Conservation (phyloP, 2,329 filamentous ascomycete genomes). For the Coniochaeta sp. region DNA sequence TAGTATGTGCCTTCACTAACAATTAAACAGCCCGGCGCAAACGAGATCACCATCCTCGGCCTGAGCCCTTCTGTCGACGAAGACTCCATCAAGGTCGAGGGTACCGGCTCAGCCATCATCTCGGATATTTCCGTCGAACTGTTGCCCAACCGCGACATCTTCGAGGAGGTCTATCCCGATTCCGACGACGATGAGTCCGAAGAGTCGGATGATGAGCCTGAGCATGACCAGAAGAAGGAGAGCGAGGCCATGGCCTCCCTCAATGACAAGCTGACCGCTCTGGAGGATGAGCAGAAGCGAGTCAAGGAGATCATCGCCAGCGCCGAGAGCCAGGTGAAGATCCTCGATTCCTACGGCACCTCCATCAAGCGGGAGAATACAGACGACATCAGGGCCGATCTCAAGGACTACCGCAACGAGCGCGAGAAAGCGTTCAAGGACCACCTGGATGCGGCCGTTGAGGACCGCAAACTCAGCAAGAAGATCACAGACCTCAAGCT, state of each 20-base stretch:
- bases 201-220: constrained; percentile 17
- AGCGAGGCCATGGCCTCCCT: constrained; percentile 21
- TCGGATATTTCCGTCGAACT: constrained; percentile 56
- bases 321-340: constrained; percentile 28
- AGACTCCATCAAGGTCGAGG: constrained; percentile 53
- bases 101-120: constrained; percentile 49
- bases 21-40: constrained; percentile 38
- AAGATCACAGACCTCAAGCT: constrained; percentile 23
- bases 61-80: constrained; percentile 46
- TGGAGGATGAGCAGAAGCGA: constrained; percentile 21
- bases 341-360: constrained; percentile 33
- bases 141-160: constrained; percentile 46
- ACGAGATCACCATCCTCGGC: constrained; percentile 49
- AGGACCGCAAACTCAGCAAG: constrained; percentile 24
- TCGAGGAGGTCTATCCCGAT: constrained; percentile 46
- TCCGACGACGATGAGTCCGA: constrained; percentile 27
- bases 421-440: constrained; percentile 35
- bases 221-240: constrained; percentile 12
- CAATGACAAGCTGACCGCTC: constrained; percentile 20
- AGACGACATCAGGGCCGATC: constrained; percentile 25
- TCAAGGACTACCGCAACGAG: constrained; percentile 35
- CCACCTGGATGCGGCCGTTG: constrained; percentile 23
- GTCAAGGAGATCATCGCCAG: constrained; percentile 24
- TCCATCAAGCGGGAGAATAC: constrained; percentile 25
- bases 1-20: not conserved